Conservation (phyloP, 2,329 filamentous ascomycete species). For the Beauveria caledonica region DNA sequence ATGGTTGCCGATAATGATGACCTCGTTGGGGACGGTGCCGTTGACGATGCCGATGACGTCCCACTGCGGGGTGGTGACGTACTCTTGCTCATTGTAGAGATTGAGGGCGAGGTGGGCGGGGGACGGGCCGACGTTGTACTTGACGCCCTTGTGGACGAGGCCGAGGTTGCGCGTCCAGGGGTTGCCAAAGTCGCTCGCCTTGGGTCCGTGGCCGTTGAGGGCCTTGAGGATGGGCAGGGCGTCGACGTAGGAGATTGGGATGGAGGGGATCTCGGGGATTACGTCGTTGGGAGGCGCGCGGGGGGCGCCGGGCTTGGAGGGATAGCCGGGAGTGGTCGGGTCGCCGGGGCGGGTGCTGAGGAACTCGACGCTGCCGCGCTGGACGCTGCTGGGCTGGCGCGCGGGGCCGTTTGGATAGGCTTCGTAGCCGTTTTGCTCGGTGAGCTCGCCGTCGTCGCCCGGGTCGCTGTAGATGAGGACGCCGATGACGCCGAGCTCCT, state of each 20-base stretch:
- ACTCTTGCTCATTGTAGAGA: slow-evolving; percentile 71
- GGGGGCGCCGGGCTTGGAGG: slow-evolving; percentile 81
- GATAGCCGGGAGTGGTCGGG: slow-evolving; percentile 89
- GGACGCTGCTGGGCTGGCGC: slow-evolving; percentile 78
- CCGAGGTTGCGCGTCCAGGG: slow-evolving; percentile 65
- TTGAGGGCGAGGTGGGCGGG: slow-evolving; percentile 65
- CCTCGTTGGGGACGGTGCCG: slow-evolving; percentile 74
- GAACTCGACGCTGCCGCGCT: slow-evolving; percentile 80
- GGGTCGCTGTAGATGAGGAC: slow-evolving; percentile 80
- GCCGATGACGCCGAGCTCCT: slow-evolving; percentile 86
- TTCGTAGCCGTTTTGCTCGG: slow-evolving; percentile 70
- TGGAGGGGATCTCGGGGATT: slow-evolving; percentile 78
- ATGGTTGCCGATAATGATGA: slow-evolving; percentile 86
- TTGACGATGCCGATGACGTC: slow-evolving; percentile 91
- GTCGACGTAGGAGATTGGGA: slow-evolving; percentile 84
- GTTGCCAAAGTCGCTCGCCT: slow-evolving; percentile 63
- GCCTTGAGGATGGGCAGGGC: slow-evolving; percentile 82
- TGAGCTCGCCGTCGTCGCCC: slow-evolving; percentile 76
- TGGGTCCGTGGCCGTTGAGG: slow-evolving; percentile 80
- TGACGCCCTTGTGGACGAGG: slow-evolving; percentile 68
- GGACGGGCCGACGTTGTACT: slow-evolving; percentile 80
- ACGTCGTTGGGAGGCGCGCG: slow-evolving; percentile 60
- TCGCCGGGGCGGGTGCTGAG: slow-evolving; percentile 63
- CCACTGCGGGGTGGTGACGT: slow-evolving; percentile 76
- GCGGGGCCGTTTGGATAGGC: slow-evolving; percentile 81